Base-by-base conservation (phyloP, 495 filamentous ascomycete species). In the Viridothelium virens region DNA sequence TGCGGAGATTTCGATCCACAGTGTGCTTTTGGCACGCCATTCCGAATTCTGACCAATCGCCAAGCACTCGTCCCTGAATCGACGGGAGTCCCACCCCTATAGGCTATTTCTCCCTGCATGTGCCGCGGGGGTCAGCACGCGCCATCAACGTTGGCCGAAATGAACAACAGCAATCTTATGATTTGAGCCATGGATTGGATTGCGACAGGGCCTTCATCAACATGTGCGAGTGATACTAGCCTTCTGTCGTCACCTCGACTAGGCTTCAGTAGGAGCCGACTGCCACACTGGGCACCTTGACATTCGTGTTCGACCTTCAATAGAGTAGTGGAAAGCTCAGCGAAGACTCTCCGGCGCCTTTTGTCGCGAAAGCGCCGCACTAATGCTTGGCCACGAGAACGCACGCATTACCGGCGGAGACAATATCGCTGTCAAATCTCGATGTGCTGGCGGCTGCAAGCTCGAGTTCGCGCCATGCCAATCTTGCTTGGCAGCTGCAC, bases 371-470 rank as follows among this genome's bases (percentile, higher is more conserved):
- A 59, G 53, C 53, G 53, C 53, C 53, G 53, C 53, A 59, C 53
- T 59, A 59, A 59, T 36, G 53, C 53, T 59, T 59, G 53, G 31
- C 53, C 53, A 59, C 53, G 53, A 59, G 18, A 59, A 59, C 36
- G 53, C 31, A 31, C 53, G 53, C 31, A 36, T 36, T 18, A 7
- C 31, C 11, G 48, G 5, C 18, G 33, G 3, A 36, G 25, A 34
- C 53, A 14, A 34, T 59, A 36, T 7, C 18, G 31, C 36, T 59
- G 36, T 59, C 53, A 31, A 25, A 18, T 59, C 53, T 34, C 53
- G 31, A 7, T 33, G 53, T 59, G 53, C 7, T 34, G 53, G 53
- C 31, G 25, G 53, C 31, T 53, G 41, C 41, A 7, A 46, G 41
- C 9, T 53, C 12, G 10, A 18, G 53, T 5, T 59, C 31, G 7